These are phyloP conservation scores for Kuraishia molischiana DNA, from an alignment of 805 yeast genomes.

Conservation along the genomic window DNA sequence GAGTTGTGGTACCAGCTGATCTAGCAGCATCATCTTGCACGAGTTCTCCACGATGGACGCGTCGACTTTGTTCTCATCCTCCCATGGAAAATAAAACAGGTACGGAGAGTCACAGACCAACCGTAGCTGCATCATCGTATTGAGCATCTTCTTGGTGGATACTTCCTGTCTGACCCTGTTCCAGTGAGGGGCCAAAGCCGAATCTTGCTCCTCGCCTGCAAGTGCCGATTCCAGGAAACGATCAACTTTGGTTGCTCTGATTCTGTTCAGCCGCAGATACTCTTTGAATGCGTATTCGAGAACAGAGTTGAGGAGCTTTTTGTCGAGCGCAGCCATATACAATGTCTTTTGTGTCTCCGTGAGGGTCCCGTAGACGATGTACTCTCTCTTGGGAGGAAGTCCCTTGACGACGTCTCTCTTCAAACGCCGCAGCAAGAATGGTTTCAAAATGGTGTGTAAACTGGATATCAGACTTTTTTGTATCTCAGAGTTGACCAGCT, in stretches of 20 bases:
- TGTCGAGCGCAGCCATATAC: slow-evolving; percentile 41
- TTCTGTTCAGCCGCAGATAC: slow-evolving; percentile 32
- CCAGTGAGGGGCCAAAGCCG: not conserved
- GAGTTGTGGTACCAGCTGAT: slow-evolving; percentile 49
- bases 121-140: slow-evolving; percentile 75
- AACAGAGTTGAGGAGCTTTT: slow-evolving; percentile 32
- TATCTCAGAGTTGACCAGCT: slow-evolving; percentile 45
- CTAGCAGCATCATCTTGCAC: slow-evolving; percentile 63
- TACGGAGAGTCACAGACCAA: slow-evolving; percentile 82
- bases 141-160: slow-evolving; percentile 45
- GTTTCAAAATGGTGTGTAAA: slow-evolving; percentile 80
- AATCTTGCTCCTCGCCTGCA: slow-evolving; percentile 5
- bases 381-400: slow-evolving; percentile 87
- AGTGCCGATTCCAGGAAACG: slow-evolving; percentile 3
- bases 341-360: slow-evolving; percentile 55
- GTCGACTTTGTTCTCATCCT: slow-evolving; percentile 30
- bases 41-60: slow-evolving; percentile 41
- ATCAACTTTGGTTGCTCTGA: slow-evolving; percentile 7
- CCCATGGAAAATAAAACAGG: slow-evolving; percentile 74
- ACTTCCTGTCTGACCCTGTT: slow-evolving; percentile 11
- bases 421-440: slow-evolving; percentile 76
- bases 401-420: slow-evolving; percentile 61
- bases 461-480: slow-evolving; percentile 59
- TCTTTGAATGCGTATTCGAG: slow-evolving; percentile 40
- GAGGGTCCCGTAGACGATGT: slow-evolving; percentile 64